A percentile compares a stretch with the other conserved stretches of the same genome.
These are phyloP conservation scores for Salmacisia buchloeana DNA, from an alignment of 1,284 basidiomycete genomes.

Conservation along the genomic window DNA sequence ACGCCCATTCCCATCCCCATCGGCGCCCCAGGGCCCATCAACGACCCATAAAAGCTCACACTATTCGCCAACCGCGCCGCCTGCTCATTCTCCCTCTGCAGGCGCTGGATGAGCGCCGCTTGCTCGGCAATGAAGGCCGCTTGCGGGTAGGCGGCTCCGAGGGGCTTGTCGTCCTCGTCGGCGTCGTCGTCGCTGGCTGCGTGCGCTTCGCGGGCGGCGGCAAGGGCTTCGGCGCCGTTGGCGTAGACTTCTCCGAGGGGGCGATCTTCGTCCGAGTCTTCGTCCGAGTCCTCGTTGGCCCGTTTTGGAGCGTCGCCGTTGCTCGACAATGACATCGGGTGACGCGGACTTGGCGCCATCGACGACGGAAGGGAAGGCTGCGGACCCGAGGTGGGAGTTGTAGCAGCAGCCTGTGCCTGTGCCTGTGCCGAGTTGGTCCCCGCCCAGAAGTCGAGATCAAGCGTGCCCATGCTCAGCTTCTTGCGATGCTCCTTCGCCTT, in stretches of 20 bases:
- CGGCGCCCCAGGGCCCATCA: constrained; percentile 6
- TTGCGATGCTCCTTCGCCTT: constrained; percentile 29
- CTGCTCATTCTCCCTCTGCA: constrained; percentile 35
- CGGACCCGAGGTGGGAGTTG: neutral
- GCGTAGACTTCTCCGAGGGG: constrained; percentile 34
- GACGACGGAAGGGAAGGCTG: neutral
- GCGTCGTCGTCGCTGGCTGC: constrained; percentile 25
- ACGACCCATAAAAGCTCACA: constrained; percentile 10
- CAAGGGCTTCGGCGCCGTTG: constrained; percentile 20
- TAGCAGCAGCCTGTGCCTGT: neutral
- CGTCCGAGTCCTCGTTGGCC: constrained; percentile 12
- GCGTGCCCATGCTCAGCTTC: constrained; percentile 24
- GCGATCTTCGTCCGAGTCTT: constrained; percentile 36
- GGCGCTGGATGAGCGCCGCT: constrained; percentile 37
- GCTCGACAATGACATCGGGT: too few species aligned
- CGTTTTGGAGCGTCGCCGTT: too few species aligned
- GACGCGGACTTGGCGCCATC: neutral
- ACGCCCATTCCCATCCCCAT: constrained; percentile 13
- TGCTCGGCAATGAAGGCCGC: constrained; percentile 49
- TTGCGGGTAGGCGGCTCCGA: constrained; percentile 41
- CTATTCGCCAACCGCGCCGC: constrained; percentile 18
- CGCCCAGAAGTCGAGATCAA: constrained; percentile 29
- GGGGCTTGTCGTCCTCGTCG: constrained; percentile 31
- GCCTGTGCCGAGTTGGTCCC: neutral
- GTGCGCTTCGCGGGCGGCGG: constrained; percentile 1